Percentiles rank a stretch among this genome's conserved stretches.
These are phyloP conservation scores for Zygosaccharomyces pseudobailii DNA, from an alignment of 1,139 yeast genomes.

Conservation along the genomic window DNA sequence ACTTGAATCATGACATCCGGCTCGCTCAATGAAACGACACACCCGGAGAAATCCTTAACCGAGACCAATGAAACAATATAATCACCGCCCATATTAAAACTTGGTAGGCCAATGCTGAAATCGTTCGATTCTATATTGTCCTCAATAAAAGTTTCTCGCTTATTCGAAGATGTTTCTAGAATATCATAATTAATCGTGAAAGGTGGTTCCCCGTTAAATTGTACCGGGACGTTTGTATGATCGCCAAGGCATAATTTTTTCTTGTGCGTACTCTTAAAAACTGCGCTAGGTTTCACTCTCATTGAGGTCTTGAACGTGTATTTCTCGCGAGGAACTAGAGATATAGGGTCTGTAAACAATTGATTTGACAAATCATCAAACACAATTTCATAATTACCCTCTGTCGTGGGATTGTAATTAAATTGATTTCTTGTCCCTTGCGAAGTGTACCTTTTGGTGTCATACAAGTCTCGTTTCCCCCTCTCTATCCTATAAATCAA, in stretches of 20 bases:
- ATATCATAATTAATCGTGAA: conserved; percentile 68
- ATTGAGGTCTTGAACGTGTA: conserved; percentile 39
- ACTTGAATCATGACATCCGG: conserved; percentile 59
- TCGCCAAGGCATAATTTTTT: conserved; percentile 45
- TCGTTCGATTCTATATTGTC: conserved; percentile 41
- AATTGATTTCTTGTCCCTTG: conserved; percentile 48
- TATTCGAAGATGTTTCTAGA: conserved; percentile 45
- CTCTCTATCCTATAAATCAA: conserved; percentile 51
- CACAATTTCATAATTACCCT: conserved; percentile 74
- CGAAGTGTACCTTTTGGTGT: conserved; percentile 37
- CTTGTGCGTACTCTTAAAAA: conserved; percentile 29
- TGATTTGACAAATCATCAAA: conserved; percentile 56
- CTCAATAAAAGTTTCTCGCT: conserved; percentile 40
- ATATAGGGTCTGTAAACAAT: conserved; percentile 43
- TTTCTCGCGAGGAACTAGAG: conserved; percentile 31
- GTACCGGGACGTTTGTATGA: conserved; percentile 46
- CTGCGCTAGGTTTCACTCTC: conserved; percentile 43
- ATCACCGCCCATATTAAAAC: conserved; percentile 60
- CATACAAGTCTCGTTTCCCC: conserved; percentile 33
- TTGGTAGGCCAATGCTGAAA: conserved; percentile 49
- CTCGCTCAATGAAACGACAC: conserved; percentile 62
- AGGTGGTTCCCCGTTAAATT: conserved; percentile 74
- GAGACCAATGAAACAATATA: conserved; percentile 59
- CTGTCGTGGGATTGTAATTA: conserved; percentile 69
- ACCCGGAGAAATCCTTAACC: conserved; percentile 66